Evolutionary conservation across 805 yeast genomes (phyloP).

Genomic region (Yamadazyma ubonensis): DNA sequence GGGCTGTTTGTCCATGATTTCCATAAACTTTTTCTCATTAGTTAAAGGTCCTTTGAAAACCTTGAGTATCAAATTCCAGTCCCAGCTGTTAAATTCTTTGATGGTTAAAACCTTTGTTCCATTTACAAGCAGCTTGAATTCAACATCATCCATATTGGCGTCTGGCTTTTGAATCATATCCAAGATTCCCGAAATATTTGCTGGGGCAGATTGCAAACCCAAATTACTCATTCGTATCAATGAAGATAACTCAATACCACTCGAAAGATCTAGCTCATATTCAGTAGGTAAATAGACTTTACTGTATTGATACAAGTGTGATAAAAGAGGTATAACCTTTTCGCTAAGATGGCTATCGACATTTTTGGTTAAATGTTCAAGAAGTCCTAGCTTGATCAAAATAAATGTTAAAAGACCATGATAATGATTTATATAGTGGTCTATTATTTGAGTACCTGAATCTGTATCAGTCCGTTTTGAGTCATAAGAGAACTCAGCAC

Average conservation of each 20-base stretch:
- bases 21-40: constrained; percentile 72
- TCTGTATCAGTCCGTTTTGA: background rate
- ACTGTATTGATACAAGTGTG: constrained; percentile 13
- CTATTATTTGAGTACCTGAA: constrained; percentile 4
- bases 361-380: constrained; percentile 44
- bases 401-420: constrained; percentile 58
- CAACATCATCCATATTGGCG: constrained; percentile 52
- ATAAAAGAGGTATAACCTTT: constrained; percentile 12
- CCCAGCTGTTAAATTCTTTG: constrained; percentile 82
- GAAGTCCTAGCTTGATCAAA: constrained; percentile 51
- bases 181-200: background rate
- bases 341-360: constrained; percentile 28
- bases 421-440: constrained; percentile 54
- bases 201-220: constrained; percentile 5
- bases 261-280: constrained; percentile 13
- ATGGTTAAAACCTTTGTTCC: constrained; percentile 73
- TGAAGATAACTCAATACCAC: constrained; percentile 11
- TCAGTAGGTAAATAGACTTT: constrained; percentile 15
- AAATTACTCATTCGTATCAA: constrained; percentile 14
- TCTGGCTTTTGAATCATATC: background rate
- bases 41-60: constrained; percentile 83
- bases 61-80: constrained; percentile 72
- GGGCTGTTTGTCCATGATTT: constrained; percentile 66
- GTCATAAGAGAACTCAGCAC: constrained; percentile 2
- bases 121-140: constrained; percentile 61